These are phyloP conservation scores for Botrytis medusae DNA, from an alignment of 2,329 filamentous ascomycete species.

Conservation along the genomic window DNA sequence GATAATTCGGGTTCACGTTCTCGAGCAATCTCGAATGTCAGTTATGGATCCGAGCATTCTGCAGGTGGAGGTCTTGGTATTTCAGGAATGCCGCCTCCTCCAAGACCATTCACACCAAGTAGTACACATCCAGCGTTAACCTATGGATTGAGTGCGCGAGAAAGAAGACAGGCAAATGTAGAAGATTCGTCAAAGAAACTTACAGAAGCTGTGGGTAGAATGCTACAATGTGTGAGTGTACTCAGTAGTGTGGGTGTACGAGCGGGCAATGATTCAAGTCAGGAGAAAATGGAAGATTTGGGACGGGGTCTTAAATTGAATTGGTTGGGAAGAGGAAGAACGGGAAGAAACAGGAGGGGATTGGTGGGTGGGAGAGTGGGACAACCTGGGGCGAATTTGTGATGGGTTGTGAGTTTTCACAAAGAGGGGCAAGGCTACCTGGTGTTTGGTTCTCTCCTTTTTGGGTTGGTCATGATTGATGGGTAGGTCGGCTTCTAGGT, in stretches of 20 bases:
- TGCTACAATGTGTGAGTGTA: conserved; percentile 95
- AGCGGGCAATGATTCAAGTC: conserved; percentile 61
- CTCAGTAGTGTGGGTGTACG: conserved; percentile 66
- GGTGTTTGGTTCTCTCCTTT: background rate
- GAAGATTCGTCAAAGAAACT: conserved; percentile 71
- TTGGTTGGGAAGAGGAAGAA: conserved; percentile 88
- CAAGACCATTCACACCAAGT: conserved; percentile 37
- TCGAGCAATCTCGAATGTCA: conserved; percentile 84
- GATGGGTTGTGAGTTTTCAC: background rate
- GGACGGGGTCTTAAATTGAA: conserved; percentile 91
- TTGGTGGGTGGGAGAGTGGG: conserved; percentile 59
- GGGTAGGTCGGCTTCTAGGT: background rate
- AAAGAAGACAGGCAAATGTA: conserved; percentile 46
- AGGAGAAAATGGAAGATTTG: conserved; percentile 78
- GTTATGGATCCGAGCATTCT: conserved; percentile 50
- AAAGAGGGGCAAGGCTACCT: background rate
- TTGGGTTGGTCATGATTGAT: background rate
- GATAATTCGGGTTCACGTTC: conserved; percentile 60
- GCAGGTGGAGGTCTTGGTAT: conserved; percentile 29
- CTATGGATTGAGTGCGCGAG: conserved; percentile 15
- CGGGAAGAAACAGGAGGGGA: conserved; percentile 82
- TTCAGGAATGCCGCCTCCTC: conserved; percentile 34
- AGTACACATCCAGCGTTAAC: conserved; percentile 31
- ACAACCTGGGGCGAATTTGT: background rate
- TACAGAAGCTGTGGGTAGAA: conserved; percentile 89